Conservation (phyloP, 768 basidiomycete species). For the Chiua virens region DNA sequence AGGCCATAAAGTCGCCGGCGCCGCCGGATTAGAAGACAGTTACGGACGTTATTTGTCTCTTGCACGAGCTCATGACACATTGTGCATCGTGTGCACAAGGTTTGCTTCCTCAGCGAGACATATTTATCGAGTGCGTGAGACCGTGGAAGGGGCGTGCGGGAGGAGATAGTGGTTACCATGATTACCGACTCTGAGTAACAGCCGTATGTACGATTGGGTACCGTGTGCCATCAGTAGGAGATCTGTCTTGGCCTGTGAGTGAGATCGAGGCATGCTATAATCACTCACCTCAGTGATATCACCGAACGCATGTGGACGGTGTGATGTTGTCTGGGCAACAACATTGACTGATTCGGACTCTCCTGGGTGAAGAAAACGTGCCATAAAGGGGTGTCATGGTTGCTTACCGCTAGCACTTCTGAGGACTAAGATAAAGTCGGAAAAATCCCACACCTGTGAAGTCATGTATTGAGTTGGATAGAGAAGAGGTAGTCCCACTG, state of each 20-base stretch:
- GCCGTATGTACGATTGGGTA: neutral
- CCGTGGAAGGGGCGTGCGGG: neutral
- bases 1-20: neutral
- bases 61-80: neutral
- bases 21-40: neutral
- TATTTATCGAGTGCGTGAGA: slow-evolving; percentile 1
- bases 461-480: neutral
- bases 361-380: neutral
- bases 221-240: neutral
- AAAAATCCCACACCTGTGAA: neutral
- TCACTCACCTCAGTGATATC: slow-evolving; percentile 11
- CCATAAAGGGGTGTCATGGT: neutral
- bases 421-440: slow-evolving; percentile 1
- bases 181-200: neutral
- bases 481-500: neutral
- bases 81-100: neutral
- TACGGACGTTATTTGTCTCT: neutral
- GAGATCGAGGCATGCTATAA: slow-evolving; percentile 3
- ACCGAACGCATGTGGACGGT: neutral
- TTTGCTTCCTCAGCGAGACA: neutral
- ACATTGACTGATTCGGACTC: neutral
- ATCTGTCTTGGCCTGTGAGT: neutral
- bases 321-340: slow-evolving; percentile 13
- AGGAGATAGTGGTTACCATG: slow-evolving; percentile 9
- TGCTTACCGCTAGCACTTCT: neutral